Evolutionary conservation across 805 yeast genomes (phyloP).

Genomic region (Teunomyces pallodes): DNA sequence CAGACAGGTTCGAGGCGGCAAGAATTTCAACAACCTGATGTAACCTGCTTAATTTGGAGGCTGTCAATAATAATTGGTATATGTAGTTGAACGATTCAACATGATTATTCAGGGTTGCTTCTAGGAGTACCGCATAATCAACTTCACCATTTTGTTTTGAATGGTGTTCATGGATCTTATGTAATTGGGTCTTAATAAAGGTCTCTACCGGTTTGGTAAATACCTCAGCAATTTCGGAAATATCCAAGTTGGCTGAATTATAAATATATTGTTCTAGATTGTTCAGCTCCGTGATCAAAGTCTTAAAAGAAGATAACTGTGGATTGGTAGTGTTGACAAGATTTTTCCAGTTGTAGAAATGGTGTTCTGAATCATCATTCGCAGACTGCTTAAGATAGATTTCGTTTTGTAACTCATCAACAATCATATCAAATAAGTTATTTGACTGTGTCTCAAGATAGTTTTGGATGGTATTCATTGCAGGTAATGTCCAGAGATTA

Average conservation of each 20-base stretch:
- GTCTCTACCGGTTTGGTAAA: slow-evolving; percentile 28
- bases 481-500: slow-evolving; percentile 56
- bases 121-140: slow-evolving; percentile 31
- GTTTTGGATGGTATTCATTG: slow-evolving; percentile 48
- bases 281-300: slow-evolving; percentile 31
- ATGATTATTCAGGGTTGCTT: slow-evolving; percentile 24
- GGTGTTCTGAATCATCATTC: slow-evolving; percentile 1
- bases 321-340: slow-evolving; percentile 29
- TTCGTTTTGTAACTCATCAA: slow-evolving; percentile 74
- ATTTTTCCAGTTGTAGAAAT: slow-evolving; percentile 19
- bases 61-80: slow-evolving; percentile 50
- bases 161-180: slow-evolving; percentile 24
- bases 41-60: slow-evolving; percentile 59
- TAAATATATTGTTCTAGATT: slow-evolving; percentile 54
- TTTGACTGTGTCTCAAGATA: slow-evolving; percentile 57
- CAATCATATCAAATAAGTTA: slow-evolving; percentile 62
- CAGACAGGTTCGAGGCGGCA: slow-evolving; percentile 54
- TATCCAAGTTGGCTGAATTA: slow-evolving; percentile 57
- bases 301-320: slow-evolving; percentile 33
- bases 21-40: slow-evolving; percentile 56
- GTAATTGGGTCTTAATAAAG: slow-evolving; percentile 29
- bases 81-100: slow-evolving; percentile 54
- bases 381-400: slow-evolving; percentile 51
- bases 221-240: slow-evolving; percentile 46
- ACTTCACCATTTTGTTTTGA: slow-evolving; percentile 13